Evolutionary conservation across 2,329 filamentous ascomycete species (phyloP).

Genomic region (Trichocomaceae sp.): DNA sequence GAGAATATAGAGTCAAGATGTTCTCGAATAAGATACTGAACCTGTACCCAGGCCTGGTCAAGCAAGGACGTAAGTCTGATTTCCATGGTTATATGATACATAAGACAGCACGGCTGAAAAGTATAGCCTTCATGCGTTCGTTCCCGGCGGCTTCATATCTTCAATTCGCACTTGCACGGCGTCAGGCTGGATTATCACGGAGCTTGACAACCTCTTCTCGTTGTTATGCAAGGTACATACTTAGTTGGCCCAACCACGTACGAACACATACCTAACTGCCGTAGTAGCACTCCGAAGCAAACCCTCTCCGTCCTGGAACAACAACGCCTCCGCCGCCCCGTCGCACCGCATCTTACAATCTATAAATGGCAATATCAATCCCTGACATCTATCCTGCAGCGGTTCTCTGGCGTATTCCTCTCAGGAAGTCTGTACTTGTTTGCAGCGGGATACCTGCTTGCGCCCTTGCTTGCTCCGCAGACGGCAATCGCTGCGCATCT

Average conservation of each 20-base stretch:
- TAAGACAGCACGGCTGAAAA: not conserved
- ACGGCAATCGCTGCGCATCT: slow-evolving; percentile 51
- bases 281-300: slow-evolving; percentile 11
- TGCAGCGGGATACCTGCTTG: slow-evolving; percentile 70
- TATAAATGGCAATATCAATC: slow-evolving; percentile 83
- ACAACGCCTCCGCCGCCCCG: slow-evolving; percentile 74
- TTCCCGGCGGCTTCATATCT: not conserved
- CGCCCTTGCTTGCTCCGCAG: slow-evolving; percentile 60
- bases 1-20: not conserved
- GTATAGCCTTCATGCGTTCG: not conserved
- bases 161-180: too few relatives aligned
- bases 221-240: not conserved
- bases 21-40: not conserved
- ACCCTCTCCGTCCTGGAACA: slow-evolving; percentile 50
- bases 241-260: not conserved
- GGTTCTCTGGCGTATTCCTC: slow-evolving; percentile 71
- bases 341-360: slow-evolving; percentile 78
- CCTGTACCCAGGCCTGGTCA: slow-evolving; percentile 1
- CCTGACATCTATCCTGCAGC: slow-evolving; percentile 68
- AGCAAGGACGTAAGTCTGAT: not conserved
- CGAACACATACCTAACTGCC: not conserved
- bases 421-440: slow-evolving; percentile 73
- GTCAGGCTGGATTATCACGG: not conserved
- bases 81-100: not conserved
- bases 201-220: not conserved